phyloP scores from a whole-genome alignment of 2,329 filamentous ascomycete species.

The Cadophora sp. region DNA sequence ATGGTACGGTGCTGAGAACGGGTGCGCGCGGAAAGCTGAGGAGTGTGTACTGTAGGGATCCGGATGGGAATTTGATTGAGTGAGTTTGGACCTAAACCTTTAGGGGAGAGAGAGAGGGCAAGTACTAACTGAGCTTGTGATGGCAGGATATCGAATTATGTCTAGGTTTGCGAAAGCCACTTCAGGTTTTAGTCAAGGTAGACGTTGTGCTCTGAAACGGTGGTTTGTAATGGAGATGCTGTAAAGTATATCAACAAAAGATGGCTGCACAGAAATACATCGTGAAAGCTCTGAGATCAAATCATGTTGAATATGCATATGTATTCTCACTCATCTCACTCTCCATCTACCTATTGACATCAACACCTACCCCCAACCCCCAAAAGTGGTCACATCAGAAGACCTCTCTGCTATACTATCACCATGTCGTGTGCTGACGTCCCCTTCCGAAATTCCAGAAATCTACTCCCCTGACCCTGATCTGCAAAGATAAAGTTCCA shows the following conservation, averaged over 20 bases:
- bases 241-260: too few relatives aligned
- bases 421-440: too few relatives aligned
- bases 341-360: not conserved
- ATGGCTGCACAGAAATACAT: too few relatives aligned
- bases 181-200: not conserved
- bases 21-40: constrained; percentile 60
- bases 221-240: too few relatives aligned
- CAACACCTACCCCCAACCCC: not conserved
- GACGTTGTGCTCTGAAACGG: too few relatives aligned
- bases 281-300: not conserved
- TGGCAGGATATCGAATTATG: constrained; percentile 26
- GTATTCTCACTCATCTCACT: not conserved
- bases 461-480: not conserved
- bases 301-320: not conserved
- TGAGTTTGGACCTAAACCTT: constrained; percentile 45
- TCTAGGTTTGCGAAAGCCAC: not conserved
- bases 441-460: not conserved
- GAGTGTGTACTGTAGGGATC: constrained; percentile 66
- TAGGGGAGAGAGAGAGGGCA: not conserved
- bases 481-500: not conserved
- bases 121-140: not conserved
- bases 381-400: too few relatives aligned
- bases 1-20: constrained; percentile 61
- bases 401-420: too few relatives aligned
- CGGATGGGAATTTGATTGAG: constrained; percentile 68